Evolutionary conservation across 1,284 basidiomycete genomes (phyloP).

Genomic region (Trichosporon sp.): DNA sequence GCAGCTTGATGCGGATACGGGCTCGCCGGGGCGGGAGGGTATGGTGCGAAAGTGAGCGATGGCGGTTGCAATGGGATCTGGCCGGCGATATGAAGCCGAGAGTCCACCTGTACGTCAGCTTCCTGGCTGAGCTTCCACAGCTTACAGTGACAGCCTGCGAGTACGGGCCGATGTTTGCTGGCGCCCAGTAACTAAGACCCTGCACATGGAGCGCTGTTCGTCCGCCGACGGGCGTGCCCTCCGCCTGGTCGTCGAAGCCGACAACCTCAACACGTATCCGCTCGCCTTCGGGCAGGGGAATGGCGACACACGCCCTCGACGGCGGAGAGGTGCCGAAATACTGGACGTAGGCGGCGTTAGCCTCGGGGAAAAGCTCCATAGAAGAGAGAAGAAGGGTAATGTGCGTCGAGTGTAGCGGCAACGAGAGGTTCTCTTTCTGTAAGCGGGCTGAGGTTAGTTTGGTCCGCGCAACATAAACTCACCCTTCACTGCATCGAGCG

Average conservation of each 20-base stretch:
- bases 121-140: slow-evolving; percentile 16
- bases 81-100: slow-evolving; percentile 80
- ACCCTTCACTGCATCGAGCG: slow-evolving; percentile 54
- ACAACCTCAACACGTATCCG: slow-evolving; percentile 71
- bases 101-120: slow-evolving; percentile 57
- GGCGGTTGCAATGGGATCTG: slow-evolving; percentile 88
- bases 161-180: slow-evolving; percentile 98
- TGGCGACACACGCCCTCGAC: slow-evolving; percentile 82
- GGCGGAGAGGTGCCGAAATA: slow-evolving; percentile 91
- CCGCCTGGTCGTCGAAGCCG: slow-evolving; percentile 54
- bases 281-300: slow-evolving; percentile 59
- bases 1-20: slow-evolving; percentile 53
- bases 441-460: slow-evolving; percentile 54
- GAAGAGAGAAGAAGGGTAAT: slow-evolving; percentile 80
- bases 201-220: slow-evolving; percentile 86
- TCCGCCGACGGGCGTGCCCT: background rate
- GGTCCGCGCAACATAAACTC: background rate
- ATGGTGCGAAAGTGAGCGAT: slow-evolving; percentile 63
- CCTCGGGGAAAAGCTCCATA: slow-evolving; percentile 67
- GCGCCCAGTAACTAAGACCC: slow-evolving; percentile 94
- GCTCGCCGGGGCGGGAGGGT: slow-evolving; percentile 32
- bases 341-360: slow-evolving; percentile 72
- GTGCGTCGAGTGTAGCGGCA: slow-evolving; percentile 63
- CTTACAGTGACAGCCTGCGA: slow-evolving; percentile 82
- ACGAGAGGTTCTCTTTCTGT: slow-evolving; percentile 51